Conservation (phyloP, 108 stramenopile species). For the Fragilaria crotonensis region DNA sequence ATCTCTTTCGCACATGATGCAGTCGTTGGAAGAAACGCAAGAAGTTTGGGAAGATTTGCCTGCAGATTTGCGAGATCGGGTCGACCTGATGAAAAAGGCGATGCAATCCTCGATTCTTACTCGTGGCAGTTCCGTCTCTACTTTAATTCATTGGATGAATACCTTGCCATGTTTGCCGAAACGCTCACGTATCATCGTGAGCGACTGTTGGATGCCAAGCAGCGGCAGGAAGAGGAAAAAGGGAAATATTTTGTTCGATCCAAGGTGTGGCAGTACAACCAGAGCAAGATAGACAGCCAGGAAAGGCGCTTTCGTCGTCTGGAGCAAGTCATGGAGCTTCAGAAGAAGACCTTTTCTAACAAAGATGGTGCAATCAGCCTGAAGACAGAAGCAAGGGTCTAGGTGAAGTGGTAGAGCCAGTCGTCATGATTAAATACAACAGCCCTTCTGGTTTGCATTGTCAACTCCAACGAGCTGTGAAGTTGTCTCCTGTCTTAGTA, state of each 20-base stretch:
- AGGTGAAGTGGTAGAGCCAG: too few relatives aligned
- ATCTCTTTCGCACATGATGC: slow-evolving; percentile 32
- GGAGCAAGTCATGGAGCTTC: neutral
- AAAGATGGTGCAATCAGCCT: too few relatives aligned
- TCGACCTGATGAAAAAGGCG: neutral
- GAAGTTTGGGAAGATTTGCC: slow-evolving; percentile 13
- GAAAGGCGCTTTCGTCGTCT: neutral
- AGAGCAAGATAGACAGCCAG: neutral
- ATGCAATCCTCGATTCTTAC: slow-evolving; percentile 8
- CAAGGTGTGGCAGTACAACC: neutral
- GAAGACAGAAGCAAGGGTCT: too few relatives aligned
- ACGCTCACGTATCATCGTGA: slow-evolving; percentile 39
- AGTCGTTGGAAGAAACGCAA: slow-evolving; percentile 13
- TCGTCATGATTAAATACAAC: too few relatives aligned
- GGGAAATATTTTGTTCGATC: neutral
- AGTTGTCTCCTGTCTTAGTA: too few relatives aligned
- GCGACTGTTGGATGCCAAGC: slow-evolving; percentile 38
- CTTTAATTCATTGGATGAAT: slow-evolving; percentile 40
- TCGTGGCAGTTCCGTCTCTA: slow-evolving; percentile 10
- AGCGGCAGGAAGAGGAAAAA: slow-evolving; percentile 1
- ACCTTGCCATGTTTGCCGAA: slow-evolving; percentile 49
- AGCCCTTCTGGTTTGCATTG: too few relatives aligned
- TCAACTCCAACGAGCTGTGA: too few relatives aligned
- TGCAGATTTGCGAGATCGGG: neutral
- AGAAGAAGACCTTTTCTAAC: neutral